Conservation (phyloP, 257 asterid species). For the Penstemon eatonii region DNA sequence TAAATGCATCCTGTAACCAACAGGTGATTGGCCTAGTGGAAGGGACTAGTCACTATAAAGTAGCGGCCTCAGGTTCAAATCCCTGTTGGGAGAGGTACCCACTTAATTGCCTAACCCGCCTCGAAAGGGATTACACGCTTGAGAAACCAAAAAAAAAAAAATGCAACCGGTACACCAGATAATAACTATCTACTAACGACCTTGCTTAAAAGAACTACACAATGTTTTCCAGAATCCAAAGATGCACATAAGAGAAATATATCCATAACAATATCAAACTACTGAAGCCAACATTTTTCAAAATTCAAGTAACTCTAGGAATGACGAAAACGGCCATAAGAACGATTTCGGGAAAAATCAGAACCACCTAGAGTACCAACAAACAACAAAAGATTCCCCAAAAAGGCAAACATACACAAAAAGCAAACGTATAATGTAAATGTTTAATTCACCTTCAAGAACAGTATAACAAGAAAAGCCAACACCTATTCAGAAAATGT, state of each 20-base stretch:
- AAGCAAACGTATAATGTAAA: background rate
- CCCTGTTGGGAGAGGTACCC: no score
- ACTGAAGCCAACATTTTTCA: conserved; percentile 1
- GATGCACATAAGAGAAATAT: no score
- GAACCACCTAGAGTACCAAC: no score
- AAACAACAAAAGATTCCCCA: no score
- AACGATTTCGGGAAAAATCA: no score
- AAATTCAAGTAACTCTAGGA: conserved; percentile 3
- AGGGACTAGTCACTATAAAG: no score
- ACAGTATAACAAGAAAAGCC: conserved; percentile 3
- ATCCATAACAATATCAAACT: background rate
- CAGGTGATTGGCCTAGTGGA: no score
- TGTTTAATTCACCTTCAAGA: background rate
- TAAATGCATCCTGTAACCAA: no score
- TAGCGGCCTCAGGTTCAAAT: no score
- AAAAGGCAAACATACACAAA: background rate
- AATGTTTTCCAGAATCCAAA: background rate
- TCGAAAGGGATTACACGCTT: no score
- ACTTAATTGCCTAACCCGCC: no score
- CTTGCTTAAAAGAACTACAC: conserved; percentile 7
- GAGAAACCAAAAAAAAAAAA: no score
- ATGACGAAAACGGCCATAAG: background rate
- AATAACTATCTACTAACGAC: conserved; percentile 2
- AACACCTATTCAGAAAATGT: conserved; percentile 3
- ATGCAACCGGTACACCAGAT: conserved; percentile 7